Conservation (phyloP, 169 alveolate species). For the Cryptosporidium parvum region DNA sequence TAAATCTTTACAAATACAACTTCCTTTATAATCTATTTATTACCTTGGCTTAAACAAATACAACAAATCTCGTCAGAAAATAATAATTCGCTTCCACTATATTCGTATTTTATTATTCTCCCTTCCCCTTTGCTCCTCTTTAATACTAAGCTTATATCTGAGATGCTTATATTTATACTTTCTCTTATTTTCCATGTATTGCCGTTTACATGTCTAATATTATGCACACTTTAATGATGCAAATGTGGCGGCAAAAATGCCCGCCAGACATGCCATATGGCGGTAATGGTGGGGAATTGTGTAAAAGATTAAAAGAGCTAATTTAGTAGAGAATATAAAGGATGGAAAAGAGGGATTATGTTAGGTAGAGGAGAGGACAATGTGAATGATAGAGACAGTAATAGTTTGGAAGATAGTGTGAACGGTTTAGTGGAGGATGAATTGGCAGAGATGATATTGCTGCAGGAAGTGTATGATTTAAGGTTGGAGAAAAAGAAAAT, state of each 20-base stretch:
- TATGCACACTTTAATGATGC: conserved; percentile 34
- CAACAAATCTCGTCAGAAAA: background rate
- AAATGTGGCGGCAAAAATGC: background rate
- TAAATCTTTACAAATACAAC: background rate
- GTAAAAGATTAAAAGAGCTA: background rate
- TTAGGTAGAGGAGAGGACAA: background rate
- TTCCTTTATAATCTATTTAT: background rate
- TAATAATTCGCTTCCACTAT: no score
- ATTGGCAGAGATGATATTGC: background rate
- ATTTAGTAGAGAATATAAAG: background rate
- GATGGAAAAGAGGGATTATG: conserved; percentile 8
- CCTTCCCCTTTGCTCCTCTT: conserved; percentile 2
- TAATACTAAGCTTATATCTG: background rate
- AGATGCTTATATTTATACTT: background rate
- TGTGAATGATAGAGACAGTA: background rate
- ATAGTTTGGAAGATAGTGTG: background rate
- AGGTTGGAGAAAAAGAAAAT: background rate
- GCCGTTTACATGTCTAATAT: conserved; percentile 37
- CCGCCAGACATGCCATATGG: conserved; percentile 17
- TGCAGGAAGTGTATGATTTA: conserved; percentile 30
- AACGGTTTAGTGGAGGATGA: background rate
- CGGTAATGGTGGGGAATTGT: conserved; percentile 8
- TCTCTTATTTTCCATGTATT: conserved; percentile 22
- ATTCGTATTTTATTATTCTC: background rate
- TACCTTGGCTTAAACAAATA: background rate